A percentile compares a stretch with the other conserved stretches of the same genome.
phyloP scores from a whole-genome alignment of 345 rosid species.

The Citrus cavaleriei region DNA sequence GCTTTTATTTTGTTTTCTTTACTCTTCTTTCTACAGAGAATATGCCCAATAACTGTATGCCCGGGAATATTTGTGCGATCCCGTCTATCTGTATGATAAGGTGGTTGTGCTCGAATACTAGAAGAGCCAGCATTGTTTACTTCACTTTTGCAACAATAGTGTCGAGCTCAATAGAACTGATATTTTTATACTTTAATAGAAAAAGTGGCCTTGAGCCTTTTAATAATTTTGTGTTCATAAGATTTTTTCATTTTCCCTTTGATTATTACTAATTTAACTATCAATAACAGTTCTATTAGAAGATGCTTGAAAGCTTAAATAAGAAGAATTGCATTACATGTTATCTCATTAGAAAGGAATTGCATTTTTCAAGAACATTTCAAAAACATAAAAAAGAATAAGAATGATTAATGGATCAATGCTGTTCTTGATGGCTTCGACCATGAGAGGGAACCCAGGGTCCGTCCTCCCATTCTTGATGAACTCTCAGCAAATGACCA shows the following conservation, averaged over 20 bases:
- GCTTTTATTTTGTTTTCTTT: not conserved
- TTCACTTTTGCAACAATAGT: not conserved
- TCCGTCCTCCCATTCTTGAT: conserved; percentile 12
- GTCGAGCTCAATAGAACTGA: not conserved
- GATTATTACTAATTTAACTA: not conserved
- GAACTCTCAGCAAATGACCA: not conserved
- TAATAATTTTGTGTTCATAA: not conserved
- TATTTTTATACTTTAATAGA: not conserved
- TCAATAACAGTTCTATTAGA: not conserved
- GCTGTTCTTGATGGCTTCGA: not conserved
- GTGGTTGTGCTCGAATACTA: not conserved
- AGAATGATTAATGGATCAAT: not conserved
- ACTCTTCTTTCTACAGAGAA: not conserved
- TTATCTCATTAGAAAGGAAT: not conserved
- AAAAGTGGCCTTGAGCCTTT: not conserved
- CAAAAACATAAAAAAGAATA: not conserved
- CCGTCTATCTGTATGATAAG: not conserved
- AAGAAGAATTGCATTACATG: not conserved
- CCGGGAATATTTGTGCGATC: not conserved
- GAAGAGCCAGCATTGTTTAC: not conserved
- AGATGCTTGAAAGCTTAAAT: not conserved
- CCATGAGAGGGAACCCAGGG: not conserved
- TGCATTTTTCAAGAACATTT: not conserved
- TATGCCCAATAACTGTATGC: not conserved
- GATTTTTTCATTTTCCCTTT: not conserved